Percentiles rank a stretch among this genome's conserved stretches.
Evolutionary conservation across 805 yeast species (phyloP).

Genomic region (Millerozyma miso): DNA sequence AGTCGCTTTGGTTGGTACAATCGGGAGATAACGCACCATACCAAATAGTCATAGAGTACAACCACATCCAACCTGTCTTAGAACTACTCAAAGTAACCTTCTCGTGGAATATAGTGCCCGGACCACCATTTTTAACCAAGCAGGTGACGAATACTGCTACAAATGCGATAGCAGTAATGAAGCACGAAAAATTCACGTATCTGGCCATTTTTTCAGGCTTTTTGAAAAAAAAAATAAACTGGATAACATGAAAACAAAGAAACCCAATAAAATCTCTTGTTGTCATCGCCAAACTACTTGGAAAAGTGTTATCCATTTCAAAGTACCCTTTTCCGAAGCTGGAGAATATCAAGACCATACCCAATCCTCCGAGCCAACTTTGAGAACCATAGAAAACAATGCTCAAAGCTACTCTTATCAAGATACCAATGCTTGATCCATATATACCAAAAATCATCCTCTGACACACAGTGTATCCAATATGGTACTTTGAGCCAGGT

Average conservation of each 20-base stretch:
- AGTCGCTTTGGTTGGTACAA: slow-evolving; percentile 31
- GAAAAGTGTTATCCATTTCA: slow-evolving; percentile 34
- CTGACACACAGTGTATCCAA: slow-evolving; percentile 44
- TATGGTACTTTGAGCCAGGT: slow-evolving; percentile 48
- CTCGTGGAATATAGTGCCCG: slow-evolving; percentile 17
- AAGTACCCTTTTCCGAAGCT: slow-evolving; percentile 35
- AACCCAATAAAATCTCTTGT: slow-evolving; percentile 41
- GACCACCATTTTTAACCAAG: slow-evolving; percentile 22
- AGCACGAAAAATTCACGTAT: slow-evolving; percentile 21
- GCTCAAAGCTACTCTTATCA: slow-evolving; percentile 40
- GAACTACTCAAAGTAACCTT: slow-evolving; percentile 9
- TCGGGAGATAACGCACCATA: slow-evolving; percentile 31
- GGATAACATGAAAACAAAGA: slow-evolving; percentile 41
- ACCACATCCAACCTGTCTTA: slow-evolving; percentile 38
- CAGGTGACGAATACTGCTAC: slow-evolving; percentile 31
- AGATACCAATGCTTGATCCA: slow-evolving; percentile 42
- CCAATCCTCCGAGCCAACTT: slow-evolving; percentile 44
- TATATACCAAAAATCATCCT: slow-evolving; percentile 45
- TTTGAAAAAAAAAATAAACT: slow-evolving; percentile 35
- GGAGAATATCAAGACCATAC: slow-evolving; percentile 34
- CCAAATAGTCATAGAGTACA: slow-evolving; percentile 35
- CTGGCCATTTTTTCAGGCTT: slow-evolving; percentile 41
- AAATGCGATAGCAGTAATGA: slow-evolving; percentile 15
- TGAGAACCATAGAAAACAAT: slow-evolving; percentile 46
- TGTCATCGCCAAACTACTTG: slow-evolving; percentile 33